Conservation (phyloP, 371 early-diverging fungal species). For the Lichtheimia hyalospora region DNA sequence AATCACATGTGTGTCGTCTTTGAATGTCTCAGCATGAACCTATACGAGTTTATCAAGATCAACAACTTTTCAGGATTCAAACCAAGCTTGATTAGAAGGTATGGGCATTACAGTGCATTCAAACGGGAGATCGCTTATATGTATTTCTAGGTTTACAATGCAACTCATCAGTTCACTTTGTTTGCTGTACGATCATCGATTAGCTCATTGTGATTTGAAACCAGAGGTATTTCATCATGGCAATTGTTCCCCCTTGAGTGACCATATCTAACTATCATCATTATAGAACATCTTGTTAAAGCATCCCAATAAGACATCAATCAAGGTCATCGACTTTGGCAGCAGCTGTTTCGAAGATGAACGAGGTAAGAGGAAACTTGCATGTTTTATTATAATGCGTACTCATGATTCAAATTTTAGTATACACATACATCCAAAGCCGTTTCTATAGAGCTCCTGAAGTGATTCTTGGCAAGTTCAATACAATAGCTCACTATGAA, state of each 20-base stretch:
- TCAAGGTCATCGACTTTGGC: constrained; percentile 99
- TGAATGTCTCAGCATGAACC: constrained; percentile 91
- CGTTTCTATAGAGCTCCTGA: constrained; percentile 98
- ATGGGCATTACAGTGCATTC: not conserved
- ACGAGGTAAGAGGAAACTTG: constrained; percentile 29
- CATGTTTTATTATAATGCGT: not conserved
- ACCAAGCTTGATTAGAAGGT: constrained; percentile 76
- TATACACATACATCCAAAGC: constrained; percentile 95
- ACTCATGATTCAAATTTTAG: constrained; percentile 11
- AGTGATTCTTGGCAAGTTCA: constrained; percentile 83
- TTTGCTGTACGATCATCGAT: constrained; percentile 74
- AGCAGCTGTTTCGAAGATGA: constrained; percentile 89
- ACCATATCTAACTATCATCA: no score
- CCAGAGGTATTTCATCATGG: constrained; percentile 72
- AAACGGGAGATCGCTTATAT: constrained; percentile 45
- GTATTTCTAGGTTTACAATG: constrained; percentile 79
- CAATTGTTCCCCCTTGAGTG: no score
- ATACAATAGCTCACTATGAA: no score
- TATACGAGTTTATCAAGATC: constrained; percentile 93
- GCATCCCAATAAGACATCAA: constrained; percentile 71
- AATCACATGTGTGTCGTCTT: constrained; percentile 94
- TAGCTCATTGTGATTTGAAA: constrained; percentile 98
- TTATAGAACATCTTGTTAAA: constrained; percentile 58
- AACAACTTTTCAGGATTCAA: constrained; percentile 88
- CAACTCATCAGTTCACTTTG: constrained; percentile 89